A percentile compares a stretch with the other conserved stretches of the same genome.
phyloP scores from a whole-genome alignment of 2,329 filamentous ascomycete genomes.

The Lasiodiplodia sp. region DNA sequence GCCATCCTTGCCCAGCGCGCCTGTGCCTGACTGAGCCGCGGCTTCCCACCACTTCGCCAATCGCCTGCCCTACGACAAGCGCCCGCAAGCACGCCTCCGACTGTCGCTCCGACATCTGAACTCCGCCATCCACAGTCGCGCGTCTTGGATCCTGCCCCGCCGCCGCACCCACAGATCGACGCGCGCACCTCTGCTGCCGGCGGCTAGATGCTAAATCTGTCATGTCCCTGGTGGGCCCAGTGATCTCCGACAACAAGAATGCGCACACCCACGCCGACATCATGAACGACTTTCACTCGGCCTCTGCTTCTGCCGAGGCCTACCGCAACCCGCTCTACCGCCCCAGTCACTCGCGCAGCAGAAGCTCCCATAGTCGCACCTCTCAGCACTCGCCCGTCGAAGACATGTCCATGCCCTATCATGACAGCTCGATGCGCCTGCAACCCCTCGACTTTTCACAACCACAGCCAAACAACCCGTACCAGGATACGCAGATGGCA shows the following conservation, averaged over 20 bases:
- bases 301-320: constrained; percentile 18
- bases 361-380: constrained; percentile 7
- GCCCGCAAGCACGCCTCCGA: constrained; percentile 29
- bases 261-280: constrained; percentile 52
- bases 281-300: constrained; percentile 28
- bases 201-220: constrained; percentile 23
- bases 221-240: constrained; percentile 20
- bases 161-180: constrained; percentile 15
- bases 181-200: constrained; percentile 12
- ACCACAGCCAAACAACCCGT: constrained; percentile 7
- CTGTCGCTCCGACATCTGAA: constrained; percentile 32
- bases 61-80: constrained; percentile 19
- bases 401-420: constrained; percentile 17
- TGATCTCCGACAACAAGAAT: constrained; percentile 41
- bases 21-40: constrained; percentile 23
- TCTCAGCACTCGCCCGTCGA: constrained; percentile 15
- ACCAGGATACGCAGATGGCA: constrained; percentile 18
- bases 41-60: constrained; percentile 15
- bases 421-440: constrained; percentile 13
- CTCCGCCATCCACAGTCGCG: neutral
- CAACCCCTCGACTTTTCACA: constrained; percentile 16
- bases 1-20: constrained; percentile 24
- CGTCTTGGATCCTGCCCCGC: constrained; percentile 13
- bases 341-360: constrained; percentile 15
- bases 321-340: constrained; percentile 1